Percentiles rank a stretch among this genome's conserved stretches.
Evolutionary conservation across 805 yeast genomes (phyloP).

Genomic region (Yamadazyma philogaea): DNA sequence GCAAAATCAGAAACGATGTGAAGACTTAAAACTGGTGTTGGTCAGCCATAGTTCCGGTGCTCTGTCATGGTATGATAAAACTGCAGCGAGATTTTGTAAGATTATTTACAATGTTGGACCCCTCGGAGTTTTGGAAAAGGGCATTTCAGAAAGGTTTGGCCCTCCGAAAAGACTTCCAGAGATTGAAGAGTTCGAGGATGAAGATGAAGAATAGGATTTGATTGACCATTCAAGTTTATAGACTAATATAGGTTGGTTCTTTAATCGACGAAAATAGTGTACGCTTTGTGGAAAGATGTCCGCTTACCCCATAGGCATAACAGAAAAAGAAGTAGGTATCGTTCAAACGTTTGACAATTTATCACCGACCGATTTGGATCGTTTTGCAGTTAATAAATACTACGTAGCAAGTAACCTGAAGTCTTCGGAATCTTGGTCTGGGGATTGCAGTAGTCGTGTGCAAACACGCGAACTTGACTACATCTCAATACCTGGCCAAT

Average conservation of each 20-base stretch:
- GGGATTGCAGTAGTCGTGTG: neutral
- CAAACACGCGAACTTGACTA: too few relatives aligned
- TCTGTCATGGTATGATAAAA: conserved; percentile 32
- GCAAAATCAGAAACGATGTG: conserved; percentile 26
- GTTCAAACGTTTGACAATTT: too few relatives aligned
- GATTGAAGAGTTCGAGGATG: conserved; percentile 41
- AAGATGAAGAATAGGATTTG: conserved; percentile 30
- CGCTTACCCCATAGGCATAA: too few relatives aligned
- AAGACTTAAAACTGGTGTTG: conserved; percentile 22
- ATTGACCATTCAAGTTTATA: neutral
- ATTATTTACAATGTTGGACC: conserved; percentile 42
- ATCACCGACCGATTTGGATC: too few relatives aligned
- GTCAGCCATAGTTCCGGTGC: conserved; percentile 24
- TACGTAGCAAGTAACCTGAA: too few relatives aligned
- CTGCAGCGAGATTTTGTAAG: conserved; percentile 32
- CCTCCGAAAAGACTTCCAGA: conserved; percentile 31
- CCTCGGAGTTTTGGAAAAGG: conserved; percentile 40
- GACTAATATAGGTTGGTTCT: too few relatives aligned
- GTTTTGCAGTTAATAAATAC: too few relatives aligned
- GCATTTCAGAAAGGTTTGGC: conserved; percentile 38
- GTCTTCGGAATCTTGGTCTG: too few relatives aligned
- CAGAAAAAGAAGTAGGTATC: too few relatives aligned
- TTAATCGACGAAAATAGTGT: too few relatives aligned
- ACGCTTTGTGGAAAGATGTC: too few relatives aligned
- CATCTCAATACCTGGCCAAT: conserved; percentile 6